Percentiles rank a stretch among this genome's conserved stretches.
phyloP scores from a whole-genome alignment of 2,329 filamentous ascomycete species.

The Tolypocladium ophioglossoides region DNA sequence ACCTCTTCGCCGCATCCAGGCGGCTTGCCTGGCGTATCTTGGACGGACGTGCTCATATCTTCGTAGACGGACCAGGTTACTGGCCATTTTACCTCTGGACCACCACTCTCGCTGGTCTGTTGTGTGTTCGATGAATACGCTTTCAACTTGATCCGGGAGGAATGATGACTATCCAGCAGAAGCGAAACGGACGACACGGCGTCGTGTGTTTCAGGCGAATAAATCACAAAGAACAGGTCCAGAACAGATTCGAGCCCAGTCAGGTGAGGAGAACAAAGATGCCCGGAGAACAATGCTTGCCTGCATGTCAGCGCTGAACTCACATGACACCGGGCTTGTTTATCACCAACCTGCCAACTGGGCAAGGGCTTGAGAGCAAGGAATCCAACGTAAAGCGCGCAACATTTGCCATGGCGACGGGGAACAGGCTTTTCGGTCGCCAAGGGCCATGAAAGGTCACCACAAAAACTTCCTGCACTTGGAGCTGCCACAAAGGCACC shows the following conservation, averaged over 20 bases:
- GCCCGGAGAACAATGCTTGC: background rate
- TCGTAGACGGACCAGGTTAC: background rate
- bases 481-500: conserved; percentile 50
- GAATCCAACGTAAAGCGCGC: background rate
- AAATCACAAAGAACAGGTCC: background rate
- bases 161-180: background rate
- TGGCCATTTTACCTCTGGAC: background rate
- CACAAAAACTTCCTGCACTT: conserved; percentile 63
- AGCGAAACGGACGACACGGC: background rate
- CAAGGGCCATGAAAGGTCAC: conserved; percentile 23
- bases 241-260: background rate
- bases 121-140: background rate
- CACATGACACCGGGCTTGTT: background rate
- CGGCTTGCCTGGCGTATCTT: background rate
- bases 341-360: background rate
- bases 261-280: background rate
- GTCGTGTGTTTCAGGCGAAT: background rate
- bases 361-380: background rate
- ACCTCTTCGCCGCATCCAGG: background rate
- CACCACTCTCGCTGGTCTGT: background rate
- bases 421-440: background rate
- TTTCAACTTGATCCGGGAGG: background rate
- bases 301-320: background rate
- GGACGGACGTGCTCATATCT: background rate
- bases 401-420: too few species aligned